Base-by-base conservation (phyloP, 2,329 filamentous ascomycete genomes). In the Epichloe aotearoae region DNA sequence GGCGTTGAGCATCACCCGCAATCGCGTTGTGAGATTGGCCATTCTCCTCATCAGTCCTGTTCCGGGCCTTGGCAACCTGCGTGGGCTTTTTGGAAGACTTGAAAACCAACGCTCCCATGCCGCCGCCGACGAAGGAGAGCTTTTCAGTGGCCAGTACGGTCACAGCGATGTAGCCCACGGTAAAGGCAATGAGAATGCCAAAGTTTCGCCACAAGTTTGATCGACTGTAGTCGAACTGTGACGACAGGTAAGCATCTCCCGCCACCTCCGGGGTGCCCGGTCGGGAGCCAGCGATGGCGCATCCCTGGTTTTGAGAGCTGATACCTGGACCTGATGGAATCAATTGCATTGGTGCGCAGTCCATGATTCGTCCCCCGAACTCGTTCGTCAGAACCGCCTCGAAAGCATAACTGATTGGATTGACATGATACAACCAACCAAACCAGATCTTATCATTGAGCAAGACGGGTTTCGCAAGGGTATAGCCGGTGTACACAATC, bases 141-240 rank as follows among this genome's bases (percentile, higher is more conserved):
- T 75, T 59, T 60, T 90, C 86, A 0, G 80, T 80, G 2, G 81
- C 83, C 44, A 83, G 55, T 14, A 83, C 73, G 0, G 85, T 90
- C 43, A 90, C 66, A 3, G 82, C 54, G n/a, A 91, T 75, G 61
- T 90, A 91, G 1, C 88, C 73, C 0, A 84, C 76, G 0, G 77
- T 75, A 56, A 86, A 90, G 1, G 83, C 85, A 52, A 89, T 78
- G 10, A 89, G 66, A 2, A 88, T 80, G 20, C 82, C 85, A 59
- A 84, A 87, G 64, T 89, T 88, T 6, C 85, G 77, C 82, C 82
- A 85, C 36, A 80, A 64, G 57, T 85, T 73, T 3, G 65, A 65
- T 23, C 73, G 66, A 38, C 65, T 67, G 61, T 83, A 86, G 36
- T 69, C 63, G 57, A 75, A 80, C 33, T 67, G 66, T 2, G 66